A percentile compares a stretch with the other conserved stretches of the same genome.
Evolutionary conservation across 1,139 yeast genomes (phyloP).

Genomic region (Meyerozyma athensensis): DNA sequence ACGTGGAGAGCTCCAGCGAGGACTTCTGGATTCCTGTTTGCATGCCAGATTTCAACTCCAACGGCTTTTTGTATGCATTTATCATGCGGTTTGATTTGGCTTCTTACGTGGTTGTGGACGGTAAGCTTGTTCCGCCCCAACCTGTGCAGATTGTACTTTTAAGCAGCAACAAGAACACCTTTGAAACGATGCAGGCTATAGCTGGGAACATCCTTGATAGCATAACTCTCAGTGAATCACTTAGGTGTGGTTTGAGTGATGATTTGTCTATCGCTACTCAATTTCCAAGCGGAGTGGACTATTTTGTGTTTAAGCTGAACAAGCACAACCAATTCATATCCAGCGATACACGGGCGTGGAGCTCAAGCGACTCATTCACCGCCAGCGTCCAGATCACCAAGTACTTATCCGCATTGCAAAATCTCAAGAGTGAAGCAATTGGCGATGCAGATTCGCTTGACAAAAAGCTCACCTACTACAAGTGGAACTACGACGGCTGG

Average conservation of each 20-base stretch:
- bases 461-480: constrained; percentile 32
- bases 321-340: constrained; percentile 21
- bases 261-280: constrained; percentile 22
- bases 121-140: constrained; percentile 15
- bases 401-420: constrained; percentile 9
- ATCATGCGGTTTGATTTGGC: constrained; percentile 52
- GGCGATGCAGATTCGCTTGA: constrained; percentile 8
- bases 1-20: constrained; percentile 31
- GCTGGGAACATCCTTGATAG: constrained; percentile 50
- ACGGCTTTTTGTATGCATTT: constrained; percentile 82
- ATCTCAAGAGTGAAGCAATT: neutral
- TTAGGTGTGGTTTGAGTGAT: constrained; percentile 32
- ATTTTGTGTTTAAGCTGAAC: constrained; percentile 75
- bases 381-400: constrained; percentile 4
- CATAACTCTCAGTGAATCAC: constrained; percentile 30
- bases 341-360: neutral
- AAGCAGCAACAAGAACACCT: constrained; percentile 79
- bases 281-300: constrained; percentile 49
- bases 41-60: constrained; percentile 81
- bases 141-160: constrained; percentile 63
- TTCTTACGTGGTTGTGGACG: constrained; percentile 18
- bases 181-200: constrained; percentile 65
- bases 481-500: constrained; percentile 19
- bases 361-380: neutral
- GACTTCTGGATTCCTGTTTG: constrained; percentile 95